These are phyloP conservation scores for Psilocybe mexicana DNA, from an alignment of 1,284 basidiomycete species.

Conservation along the genomic window DNA sequence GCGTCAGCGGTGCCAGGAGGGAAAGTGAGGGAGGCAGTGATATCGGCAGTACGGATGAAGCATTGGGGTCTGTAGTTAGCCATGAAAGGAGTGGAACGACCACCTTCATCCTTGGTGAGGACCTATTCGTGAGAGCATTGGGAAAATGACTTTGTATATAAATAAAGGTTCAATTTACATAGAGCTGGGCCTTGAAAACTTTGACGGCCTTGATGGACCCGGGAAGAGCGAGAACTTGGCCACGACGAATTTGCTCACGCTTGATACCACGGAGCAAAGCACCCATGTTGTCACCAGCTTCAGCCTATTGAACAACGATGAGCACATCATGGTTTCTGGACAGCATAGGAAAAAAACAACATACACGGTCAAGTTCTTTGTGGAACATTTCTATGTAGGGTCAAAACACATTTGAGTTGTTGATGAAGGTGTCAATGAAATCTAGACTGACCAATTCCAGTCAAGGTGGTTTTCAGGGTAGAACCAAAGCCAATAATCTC, in stretches of 20 bases:
- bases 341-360: constrained; percentile 19
- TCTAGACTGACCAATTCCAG: constrained; percentile 79
- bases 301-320: constrained; percentile 54
- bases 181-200: constrained; percentile 93
- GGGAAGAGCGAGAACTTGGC: constrained; percentile 89
- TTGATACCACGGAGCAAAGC: constrained; percentile 96
- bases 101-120: constrained; percentile 97
- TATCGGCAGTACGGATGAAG: constrained; percentile 95
- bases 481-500: constrained; percentile 91
- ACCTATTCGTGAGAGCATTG: constrained; percentile 46
- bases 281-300: constrained; percentile 99
- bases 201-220: constrained; percentile 94
- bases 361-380: constrained; percentile 94
- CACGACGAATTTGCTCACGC: constrained; percentile 94
- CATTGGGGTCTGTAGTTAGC: constrained; percentile 95
- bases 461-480: constrained; percentile 90
- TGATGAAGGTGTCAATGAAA: not conserved
- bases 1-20: constrained; percentile 80
- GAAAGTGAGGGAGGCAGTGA: constrained; percentile 87
- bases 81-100: constrained; percentile 98
- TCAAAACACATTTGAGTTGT: constrained; percentile 8
- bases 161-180: constrained; percentile 51
- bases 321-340: not conserved
- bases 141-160: not conserved
- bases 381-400: constrained; percentile 91